These are phyloP conservation scores for Globisporangium apiculatum DNA, from an alignment of 352 stramenopile species.

Conservation along the genomic window DNA sequence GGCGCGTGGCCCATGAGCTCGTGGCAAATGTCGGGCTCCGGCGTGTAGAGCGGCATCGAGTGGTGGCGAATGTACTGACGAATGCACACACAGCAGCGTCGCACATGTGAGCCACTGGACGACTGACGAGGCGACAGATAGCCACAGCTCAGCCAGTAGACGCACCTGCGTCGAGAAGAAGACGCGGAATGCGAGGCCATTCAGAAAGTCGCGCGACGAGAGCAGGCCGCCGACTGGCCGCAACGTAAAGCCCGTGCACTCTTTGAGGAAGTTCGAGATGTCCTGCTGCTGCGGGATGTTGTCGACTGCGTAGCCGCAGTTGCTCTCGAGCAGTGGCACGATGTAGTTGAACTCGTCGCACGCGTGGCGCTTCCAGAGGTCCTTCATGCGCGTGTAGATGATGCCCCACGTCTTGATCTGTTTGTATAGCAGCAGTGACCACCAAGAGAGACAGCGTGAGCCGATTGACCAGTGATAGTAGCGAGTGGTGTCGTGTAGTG, in stretches of 20 bases:
- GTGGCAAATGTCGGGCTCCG: constrained; percentile 98
- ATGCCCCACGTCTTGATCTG: constrained; percentile 85
- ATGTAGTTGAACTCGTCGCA: constrained; percentile 97
- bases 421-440: constrained; percentile 11
- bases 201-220: constrained; percentile 96
- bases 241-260: constrained; percentile 89
- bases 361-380: constrained; percentile 91
- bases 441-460: background rate
- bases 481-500: no score
- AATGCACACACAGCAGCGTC: no score
- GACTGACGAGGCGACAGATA: background rate
- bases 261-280: constrained; percentile 93
- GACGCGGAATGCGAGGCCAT: constrained; percentile 95
- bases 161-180: constrained; percentile 95
- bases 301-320: constrained; percentile 92
- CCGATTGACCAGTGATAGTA: no score
- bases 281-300: constrained; percentile 94
- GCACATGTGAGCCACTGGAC: no score
- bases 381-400: constrained; percentile 93
- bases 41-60: constrained; percentile 94
- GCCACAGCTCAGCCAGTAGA: background rate
- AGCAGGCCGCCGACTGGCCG: constrained; percentile 93
- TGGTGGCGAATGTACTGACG: constrained; percentile 92
- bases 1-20: constrained; percentile 94
- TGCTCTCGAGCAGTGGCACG: constrained; percentile 89